These are phyloP conservation scores for Paecilomyces niveus DNA, from an alignment of 2,329 filamentous ascomycete species.

Conservation along the genomic window DNA sequence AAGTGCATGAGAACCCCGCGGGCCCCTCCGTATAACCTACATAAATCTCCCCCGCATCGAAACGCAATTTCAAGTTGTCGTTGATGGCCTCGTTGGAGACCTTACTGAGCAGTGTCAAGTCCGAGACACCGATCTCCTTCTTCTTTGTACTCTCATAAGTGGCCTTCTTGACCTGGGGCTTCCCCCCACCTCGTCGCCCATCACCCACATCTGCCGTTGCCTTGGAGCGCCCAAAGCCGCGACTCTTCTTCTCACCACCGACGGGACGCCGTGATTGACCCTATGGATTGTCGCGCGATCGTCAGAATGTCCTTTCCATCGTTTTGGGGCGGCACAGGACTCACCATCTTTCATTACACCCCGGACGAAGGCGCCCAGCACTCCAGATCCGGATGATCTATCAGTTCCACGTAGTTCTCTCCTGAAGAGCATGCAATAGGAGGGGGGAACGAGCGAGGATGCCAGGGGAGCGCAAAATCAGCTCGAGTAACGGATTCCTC, in stretches of 20 bases:
- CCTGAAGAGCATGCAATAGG: background rate
- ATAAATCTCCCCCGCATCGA: constrained; percentile 96
- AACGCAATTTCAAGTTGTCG: constrained; percentile 96
- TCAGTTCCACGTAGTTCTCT: constrained; percentile 11
- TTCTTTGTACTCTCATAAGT: constrained; percentile 95
- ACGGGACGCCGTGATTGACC: constrained; percentile 38
- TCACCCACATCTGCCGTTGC: constrained; percentile 35
- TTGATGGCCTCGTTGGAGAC: constrained; percentile 99
- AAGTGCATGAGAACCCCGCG: background rate
- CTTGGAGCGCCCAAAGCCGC: constrained; percentile 35
- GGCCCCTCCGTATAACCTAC: constrained; percentile 37
- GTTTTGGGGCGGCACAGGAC: constrained; percentile 3
- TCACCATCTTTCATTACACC: constrained; percentile 28
- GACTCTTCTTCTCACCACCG: constrained; percentile 37
- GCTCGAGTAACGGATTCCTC: background rate
- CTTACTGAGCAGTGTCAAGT: constrained; percentile 95
- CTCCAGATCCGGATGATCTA: constrained; percentile 17
- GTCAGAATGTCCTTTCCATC: background rate
- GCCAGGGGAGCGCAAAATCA: background rate
- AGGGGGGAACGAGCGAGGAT: background rate
- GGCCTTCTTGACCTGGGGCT: constrained; percentile 82
- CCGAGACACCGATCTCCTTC: constrained; percentile 97
- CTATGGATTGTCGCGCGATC: constrained; percentile 12
- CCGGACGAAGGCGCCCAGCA: constrained; percentile 17
- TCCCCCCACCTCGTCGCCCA: constrained; percentile 40